Evolutionary conservation across 1,139 yeast genomes (phyloP).

Genomic region (Yamadazyma songkhlaensis): DNA sequence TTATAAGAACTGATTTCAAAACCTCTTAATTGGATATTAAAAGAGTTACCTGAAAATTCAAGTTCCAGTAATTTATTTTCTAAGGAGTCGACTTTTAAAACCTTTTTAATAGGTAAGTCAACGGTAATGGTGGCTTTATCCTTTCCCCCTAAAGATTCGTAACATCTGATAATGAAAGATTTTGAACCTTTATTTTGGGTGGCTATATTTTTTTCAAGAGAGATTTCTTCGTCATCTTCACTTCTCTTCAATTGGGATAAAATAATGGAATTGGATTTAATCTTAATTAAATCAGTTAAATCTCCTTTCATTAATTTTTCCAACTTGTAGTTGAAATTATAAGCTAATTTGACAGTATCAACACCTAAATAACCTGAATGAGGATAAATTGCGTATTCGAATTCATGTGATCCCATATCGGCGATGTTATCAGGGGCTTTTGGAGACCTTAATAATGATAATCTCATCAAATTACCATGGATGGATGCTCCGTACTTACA

Average conservation of each 20-base stretch:
- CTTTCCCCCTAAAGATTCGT: constrained; percentile 82
- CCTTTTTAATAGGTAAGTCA: constrained; percentile 42
- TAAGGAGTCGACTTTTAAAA: constrained; percentile 62
- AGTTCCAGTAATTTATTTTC: constrained; percentile 54
- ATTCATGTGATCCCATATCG: constrained; percentile 85
- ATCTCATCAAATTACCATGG: constrained; percentile 84
- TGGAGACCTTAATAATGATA: constrained; percentile 79
- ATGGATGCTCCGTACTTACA: constrained; percentile 89
- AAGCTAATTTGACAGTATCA: constrained; percentile 70
- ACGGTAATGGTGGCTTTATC: constrained; percentile 47
- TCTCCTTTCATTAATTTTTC: constrained; percentile 15
- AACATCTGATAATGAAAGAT: constrained; percentile 68
- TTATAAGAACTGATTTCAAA: constrained; percentile 77
- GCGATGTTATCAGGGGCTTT: constrained; percentile 91
- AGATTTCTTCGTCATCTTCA: constrained; percentile 70
- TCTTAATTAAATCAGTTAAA: constrained; percentile 16
- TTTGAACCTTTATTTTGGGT: constrained; percentile 40
- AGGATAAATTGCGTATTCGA: constrained; percentile 82
- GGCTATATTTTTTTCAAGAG: constrained; percentile 34
- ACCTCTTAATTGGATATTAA: constrained; percentile 55
- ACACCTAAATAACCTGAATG: constrained; percentile 65
- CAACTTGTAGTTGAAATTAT: constrained; percentile 71
- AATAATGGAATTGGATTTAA: constrained; percentile 51
- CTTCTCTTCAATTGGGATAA: constrained; percentile 82
- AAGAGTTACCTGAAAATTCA: constrained; percentile 22